These are phyloP conservation scores for Penicillium lagena DNA, from an alignment of 495 filamentous ascomycete species.

Conservation along the genomic window DNA sequence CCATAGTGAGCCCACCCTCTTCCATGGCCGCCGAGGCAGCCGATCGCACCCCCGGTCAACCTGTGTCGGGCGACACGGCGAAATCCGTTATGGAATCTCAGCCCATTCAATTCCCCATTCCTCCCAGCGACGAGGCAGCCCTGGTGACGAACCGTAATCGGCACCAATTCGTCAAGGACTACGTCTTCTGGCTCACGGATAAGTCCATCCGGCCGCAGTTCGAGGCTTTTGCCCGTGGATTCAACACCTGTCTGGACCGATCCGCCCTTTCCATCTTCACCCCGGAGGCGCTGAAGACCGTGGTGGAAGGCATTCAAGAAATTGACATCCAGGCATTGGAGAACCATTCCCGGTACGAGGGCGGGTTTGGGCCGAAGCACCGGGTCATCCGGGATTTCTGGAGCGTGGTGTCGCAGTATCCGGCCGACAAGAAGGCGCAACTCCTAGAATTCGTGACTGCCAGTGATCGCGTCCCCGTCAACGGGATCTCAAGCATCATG, in stretches of 20 bases:
- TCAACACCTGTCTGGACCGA: slow-evolving; percentile 65
- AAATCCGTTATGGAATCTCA: slow-evolving; percentile 13
- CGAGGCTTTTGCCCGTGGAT: slow-evolving; percentile 75
- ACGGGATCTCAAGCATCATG: slow-evolving; percentile 68
- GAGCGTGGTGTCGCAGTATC: slow-evolving; percentile 63
- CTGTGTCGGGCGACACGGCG: slow-evolving; percentile 10
- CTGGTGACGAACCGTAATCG: slow-evolving; percentile 73
- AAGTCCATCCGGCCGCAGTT: slow-evolving; percentile 72
- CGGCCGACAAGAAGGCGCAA: slow-evolving; percentile 55
- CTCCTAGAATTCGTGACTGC: slow-evolving; percentile 94
- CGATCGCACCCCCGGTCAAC: background rate
- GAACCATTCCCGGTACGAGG: slow-evolving; percentile 64
- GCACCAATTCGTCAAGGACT: slow-evolving; percentile 73
- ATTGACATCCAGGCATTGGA: slow-evolving; percentile 71
- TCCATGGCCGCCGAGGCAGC: slow-evolving; percentile 19
- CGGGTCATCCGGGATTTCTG: slow-evolving; percentile 74
- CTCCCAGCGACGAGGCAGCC: slow-evolving; percentile 25
- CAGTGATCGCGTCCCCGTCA: slow-evolving; percentile 82
- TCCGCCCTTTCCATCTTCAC: slow-evolving; percentile 67
- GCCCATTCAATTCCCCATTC: slow-evolving; percentile 14
- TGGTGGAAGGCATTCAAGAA: slow-evolving; percentile 75
- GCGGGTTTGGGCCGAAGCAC: slow-evolving; percentile 64
- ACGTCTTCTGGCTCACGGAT: slow-evolving; percentile 78
- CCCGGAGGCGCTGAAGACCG: slow-evolving; percentile 58
- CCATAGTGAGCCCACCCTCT: slow-evolving; percentile 15